Conservation (phyloP, 2,329 filamentous ascomycete genomes). For the Penicillium digitatum region DNA sequence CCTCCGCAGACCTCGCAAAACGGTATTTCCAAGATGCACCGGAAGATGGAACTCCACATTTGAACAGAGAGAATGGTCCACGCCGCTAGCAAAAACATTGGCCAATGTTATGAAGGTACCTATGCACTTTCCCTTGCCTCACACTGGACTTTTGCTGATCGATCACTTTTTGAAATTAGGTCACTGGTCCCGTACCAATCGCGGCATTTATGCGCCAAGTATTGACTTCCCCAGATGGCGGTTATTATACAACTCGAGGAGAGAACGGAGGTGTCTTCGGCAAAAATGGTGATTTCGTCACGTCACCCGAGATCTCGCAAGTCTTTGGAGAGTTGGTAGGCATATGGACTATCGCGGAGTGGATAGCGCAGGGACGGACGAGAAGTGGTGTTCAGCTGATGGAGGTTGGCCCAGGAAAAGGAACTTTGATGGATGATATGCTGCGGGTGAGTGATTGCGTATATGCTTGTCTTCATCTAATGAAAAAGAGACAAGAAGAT, state of each 20-base stretch:
- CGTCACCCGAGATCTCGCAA: constrained; percentile 95
- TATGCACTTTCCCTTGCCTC: neutral
- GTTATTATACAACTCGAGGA: constrained; percentile 82
- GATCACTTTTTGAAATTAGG: constrained; percentile 47
- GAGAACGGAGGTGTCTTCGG: constrained; percentile 81
- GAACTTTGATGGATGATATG: constrained; percentile 96
- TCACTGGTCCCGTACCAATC: constrained; percentile 85
- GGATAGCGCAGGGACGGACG: constrained; percentile 82
- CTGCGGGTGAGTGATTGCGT: constrained; percentile 62
- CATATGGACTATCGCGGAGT: constrained; percentile 93
- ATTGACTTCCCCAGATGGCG: constrained; percentile 81
- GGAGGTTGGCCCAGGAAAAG: constrained; percentile 88
- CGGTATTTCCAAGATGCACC: constrained; percentile 13
- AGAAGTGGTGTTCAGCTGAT: constrained; percentile 77
- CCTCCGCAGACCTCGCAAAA: constrained; percentile 20
- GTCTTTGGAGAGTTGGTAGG: constrained; percentile 92
- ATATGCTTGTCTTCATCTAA: neutral
- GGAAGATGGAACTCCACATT: constrained; percentile 36
- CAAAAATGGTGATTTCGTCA: constrained; percentile 90
- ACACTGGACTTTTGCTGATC: constrained; percentile 2
- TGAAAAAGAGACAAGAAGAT: neutral
- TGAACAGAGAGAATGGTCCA: constrained; percentile 71
- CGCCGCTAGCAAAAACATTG: constrained; percentile 81
- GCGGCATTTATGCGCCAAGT: constrained; percentile 99
- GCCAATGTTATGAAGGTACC: constrained; percentile 79